Percentiles rank a stretch among this genome's conserved stretches.
Evolutionary conservation across 176 grass and related monocot genomes (phyloP).

Genomic region (Raddia distichophylla): DNA sequence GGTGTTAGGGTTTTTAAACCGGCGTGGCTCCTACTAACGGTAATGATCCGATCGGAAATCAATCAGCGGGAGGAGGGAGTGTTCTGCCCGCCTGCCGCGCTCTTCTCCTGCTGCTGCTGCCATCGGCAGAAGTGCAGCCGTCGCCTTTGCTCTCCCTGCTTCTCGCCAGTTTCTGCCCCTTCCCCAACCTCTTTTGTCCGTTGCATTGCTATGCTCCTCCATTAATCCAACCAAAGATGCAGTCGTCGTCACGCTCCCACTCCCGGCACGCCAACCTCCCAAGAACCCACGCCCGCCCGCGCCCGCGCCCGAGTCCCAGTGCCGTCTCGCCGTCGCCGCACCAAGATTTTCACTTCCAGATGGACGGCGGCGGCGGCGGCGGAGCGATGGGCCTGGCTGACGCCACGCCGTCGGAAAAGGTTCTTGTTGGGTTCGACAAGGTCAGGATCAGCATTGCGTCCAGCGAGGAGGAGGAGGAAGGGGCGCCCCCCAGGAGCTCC

Average conservation of each 20-base stretch:
- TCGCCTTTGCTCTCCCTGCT: not conserved
- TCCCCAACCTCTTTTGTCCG: slow-evolving; percentile 54
- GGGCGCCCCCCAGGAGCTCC: slow-evolving; percentile 45
- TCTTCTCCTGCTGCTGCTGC: not conserved
- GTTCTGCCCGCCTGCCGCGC: not conserved
- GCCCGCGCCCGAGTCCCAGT: slow-evolving; percentile 32
- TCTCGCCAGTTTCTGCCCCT: slow-evolving; percentile 30
- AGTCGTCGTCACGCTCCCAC: slow-evolving; percentile 40
- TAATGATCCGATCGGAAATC: slow-evolving; percentile 40
- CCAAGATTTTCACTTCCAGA: slow-evolving; percentile 49
- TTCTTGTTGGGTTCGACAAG: slow-evolving; percentile 47
- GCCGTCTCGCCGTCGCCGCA: not conserved
- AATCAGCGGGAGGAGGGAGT: slow-evolving; percentile 28
- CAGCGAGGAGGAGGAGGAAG: slow-evolving; percentile 32
- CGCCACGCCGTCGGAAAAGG: slow-evolving; percentile 25
- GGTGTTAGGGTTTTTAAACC: not conserved
- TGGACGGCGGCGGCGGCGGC: not conserved
- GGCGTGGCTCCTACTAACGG: not conserved
- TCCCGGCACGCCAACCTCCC: slow-evolving; percentile 33
- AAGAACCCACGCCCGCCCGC: slow-evolving; percentile 30
- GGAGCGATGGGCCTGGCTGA: not conserved
- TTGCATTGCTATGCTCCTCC: slow-evolving; percentile 37
- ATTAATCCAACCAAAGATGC: slow-evolving; percentile 46
- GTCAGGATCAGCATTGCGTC: slow-evolving; percentile 59
- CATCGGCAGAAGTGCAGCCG: too few species aligned